Conservation (phyloP, 1,284 basidiomycete genomes). For the Xerocomus tenax region DNA sequence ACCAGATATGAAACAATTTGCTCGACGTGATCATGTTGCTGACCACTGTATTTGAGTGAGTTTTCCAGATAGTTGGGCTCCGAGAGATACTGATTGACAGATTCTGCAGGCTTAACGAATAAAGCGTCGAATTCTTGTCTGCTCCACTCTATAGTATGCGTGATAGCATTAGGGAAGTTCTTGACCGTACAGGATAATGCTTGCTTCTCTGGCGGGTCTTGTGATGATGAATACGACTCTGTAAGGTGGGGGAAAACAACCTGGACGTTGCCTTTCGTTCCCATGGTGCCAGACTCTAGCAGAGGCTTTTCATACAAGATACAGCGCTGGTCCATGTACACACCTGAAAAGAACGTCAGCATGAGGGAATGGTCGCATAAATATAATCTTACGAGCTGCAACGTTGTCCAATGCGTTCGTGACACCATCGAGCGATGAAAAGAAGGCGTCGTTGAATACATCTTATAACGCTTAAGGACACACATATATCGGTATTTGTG, state of each 20-base stretch:
- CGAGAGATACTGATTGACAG: constrained; percentile 93
- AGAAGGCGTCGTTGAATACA: constrained; percentile 87
- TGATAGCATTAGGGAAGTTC: constrained; percentile 98
- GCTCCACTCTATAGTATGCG: constrained; percentile 99
- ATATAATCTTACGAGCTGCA: constrained; percentile 66
- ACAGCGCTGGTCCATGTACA: constrained; percentile 99
- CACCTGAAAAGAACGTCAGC: constrained; percentile 42
- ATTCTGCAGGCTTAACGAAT: constrained; percentile 90
- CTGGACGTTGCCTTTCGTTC: constrained; percentile 98
- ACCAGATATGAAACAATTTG: constrained; percentile 90
- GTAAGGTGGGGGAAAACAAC: constrained; percentile 93
- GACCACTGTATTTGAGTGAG: constrained; percentile 82
- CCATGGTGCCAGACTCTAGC: constrained; percentile 94
- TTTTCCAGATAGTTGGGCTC: constrained; percentile 94
- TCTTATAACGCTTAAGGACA: constrained; percentile 39
- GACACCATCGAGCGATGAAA: constrained; percentile 81
- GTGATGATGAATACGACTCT: constrained; percentile 96
- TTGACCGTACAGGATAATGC: constrained; percentile 97
- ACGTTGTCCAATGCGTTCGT: constrained; percentile 99
- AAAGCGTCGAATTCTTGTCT: constrained; percentile 87
- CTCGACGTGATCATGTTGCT: constrained; percentile 83
- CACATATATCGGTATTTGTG: not conserved
- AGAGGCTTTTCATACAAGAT: constrained; percentile 96
- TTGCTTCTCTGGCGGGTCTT: constrained; percentile 98
- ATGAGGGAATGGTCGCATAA: not conserved